Base-by-base conservation (phyloP, 2,329 filamentous ascomycete species). In the Cladosporium sp. region DNA sequence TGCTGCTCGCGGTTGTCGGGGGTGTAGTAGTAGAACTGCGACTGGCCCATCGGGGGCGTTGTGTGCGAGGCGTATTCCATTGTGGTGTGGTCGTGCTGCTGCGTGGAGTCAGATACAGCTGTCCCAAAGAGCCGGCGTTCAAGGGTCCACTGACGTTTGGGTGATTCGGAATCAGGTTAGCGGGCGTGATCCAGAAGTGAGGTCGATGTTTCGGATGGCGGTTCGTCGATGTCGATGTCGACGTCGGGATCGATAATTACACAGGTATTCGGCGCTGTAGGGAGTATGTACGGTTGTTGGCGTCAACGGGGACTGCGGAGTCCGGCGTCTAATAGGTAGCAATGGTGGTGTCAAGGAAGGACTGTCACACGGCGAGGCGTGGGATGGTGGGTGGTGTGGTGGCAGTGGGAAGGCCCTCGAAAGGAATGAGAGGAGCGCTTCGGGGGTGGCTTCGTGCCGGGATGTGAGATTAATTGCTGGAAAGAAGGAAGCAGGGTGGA, bases 21-120 rank as follows among this genome's bases (percentile, higher is more conserved):
- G 65, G 83, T 85, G 77, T 92, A 95, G 78, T 91, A 93, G 80
- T 87, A 91, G 77, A 90, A 95, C 54, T 87, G 77, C 60, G 84
- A 81, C 73, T 87, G 85, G 56, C 79, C 83, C 77, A 87, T 64
- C 34, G 64, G 64, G 51, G 65, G 65, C 82, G 64, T 79, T 70
- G 70, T 74, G 71, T 61, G 73, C 59, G 54, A 72, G 68, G 66
- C 53, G 62, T 68, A 67, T 49, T 69, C 66, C 67, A 70, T 70
- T 58, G 54, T 55, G 33, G 31, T 43, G 48, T 49, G 44, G 22
- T 28, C 7, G 35, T 43, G 38, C 48, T 50, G 48, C 19, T 10
- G 11, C 11, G n/a, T 43, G 48, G 22, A 28, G 22, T 50, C 41
- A 50, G 48, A 37, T 38, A 41, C 6, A 11, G 8, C 37, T 16